phyloP scores from a whole-genome alignment of 495 filamentous ascomycete genomes.

The Podospora australis region DNA sequence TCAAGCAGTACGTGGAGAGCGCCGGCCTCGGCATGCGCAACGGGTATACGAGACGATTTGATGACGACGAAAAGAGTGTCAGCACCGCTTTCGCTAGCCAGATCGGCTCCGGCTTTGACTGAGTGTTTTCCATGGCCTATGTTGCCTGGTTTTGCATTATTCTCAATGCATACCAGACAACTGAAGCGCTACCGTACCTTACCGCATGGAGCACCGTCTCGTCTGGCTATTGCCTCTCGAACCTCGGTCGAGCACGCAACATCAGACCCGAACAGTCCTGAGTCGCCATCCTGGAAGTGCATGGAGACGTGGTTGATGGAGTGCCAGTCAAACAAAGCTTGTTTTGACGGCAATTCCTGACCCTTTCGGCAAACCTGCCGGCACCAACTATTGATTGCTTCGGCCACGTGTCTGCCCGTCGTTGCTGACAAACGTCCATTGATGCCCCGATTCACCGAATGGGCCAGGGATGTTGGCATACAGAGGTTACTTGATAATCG shows the following conservation, averaged over 20 bases:
- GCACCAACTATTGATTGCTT: neutral
- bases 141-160: conserved; percentile 15
- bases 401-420: conserved; percentile 1
- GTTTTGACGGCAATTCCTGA: too few species aligned
- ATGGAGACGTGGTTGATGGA: neutral
- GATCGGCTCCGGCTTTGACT: conserved; percentile 79
- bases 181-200: conserved; percentile 8
- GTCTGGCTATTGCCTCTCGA: conserved; percentile 5
- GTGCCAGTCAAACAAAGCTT: too few species aligned
- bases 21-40: conserved; percentile 54
- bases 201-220: conserved; percentile 6
- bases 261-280: conserved; percentile 7
- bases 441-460: conserved; percentile 5
- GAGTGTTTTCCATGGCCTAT: conserved; percentile 38
- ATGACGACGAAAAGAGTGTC: conserved; percentile 92
- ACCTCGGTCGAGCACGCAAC: conserved; percentile 13
- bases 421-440: conserved; percentile 1
- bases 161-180: conserved; percentile 11
- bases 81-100: conserved; percentile 96
- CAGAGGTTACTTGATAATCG: conserved; percentile 8
- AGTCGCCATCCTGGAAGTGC: neutral
- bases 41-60: conserved; percentile 73
- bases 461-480: conserved; percentile 4
- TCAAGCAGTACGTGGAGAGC: conserved; percentile 90
- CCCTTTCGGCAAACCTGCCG: too few species aligned